Evolutionary conservation across 805 yeast species (phyloP).

Genomic region (Candida nitratophila): DNA sequence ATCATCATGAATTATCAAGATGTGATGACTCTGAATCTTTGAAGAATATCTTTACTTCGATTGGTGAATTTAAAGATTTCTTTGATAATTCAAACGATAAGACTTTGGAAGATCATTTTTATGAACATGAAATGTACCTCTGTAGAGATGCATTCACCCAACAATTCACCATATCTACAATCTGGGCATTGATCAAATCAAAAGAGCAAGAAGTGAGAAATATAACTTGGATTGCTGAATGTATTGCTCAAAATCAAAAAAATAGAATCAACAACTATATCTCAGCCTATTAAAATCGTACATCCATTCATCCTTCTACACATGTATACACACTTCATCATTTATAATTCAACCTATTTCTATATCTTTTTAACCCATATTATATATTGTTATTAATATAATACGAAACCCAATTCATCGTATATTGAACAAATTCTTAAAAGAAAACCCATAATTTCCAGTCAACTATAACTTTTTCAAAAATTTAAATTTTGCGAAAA

Average conservation of each 20-base stretch:
- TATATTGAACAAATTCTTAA: no score
- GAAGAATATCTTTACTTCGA: constrained; percentile 52
- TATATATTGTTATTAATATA: no score
- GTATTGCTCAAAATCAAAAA: constrained; percentile 97
- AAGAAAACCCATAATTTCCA: no score
- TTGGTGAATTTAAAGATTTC: constrained; percentile 60
- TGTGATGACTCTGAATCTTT: constrained; percentile 86
- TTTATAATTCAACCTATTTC: no score
- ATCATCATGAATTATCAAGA: constrained; percentile 56
- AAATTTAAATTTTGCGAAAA: no score
- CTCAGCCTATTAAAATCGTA: constrained; percentile 54
- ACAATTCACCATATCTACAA: constrained; percentile 82
- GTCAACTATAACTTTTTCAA: no score
- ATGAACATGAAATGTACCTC: constrained; percentile 83
- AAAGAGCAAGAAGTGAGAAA: constrained; percentile 96
- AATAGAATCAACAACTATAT: constrained; percentile 89
- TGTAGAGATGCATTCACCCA: constrained; percentile 94
- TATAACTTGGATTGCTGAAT: constrained; percentile 99
- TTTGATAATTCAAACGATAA: constrained; percentile 44
- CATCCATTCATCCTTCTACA: no score
- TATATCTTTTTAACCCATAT: no score
- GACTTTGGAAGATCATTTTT: constrained; percentile 89
- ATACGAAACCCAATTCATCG: no score
- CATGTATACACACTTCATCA: no score
- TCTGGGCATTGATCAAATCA: constrained; percentile 96